Conservation (phyloP, 345 rosid genomes). For the Populus pruinosa region DNA sequence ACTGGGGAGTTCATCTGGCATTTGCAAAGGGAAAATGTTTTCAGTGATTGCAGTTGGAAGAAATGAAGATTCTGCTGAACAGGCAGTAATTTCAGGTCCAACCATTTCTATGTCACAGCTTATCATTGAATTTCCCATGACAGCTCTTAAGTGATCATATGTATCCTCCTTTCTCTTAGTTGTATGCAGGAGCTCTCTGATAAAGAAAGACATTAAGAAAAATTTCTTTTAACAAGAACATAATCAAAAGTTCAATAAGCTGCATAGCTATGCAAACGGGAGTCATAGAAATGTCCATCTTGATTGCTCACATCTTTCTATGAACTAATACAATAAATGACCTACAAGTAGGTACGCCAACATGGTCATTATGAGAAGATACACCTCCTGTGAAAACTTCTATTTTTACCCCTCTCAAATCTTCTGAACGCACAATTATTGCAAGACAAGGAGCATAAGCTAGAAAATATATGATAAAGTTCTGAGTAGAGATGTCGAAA, state of each 20-base stretch:
- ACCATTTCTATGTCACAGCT: conserved; percentile 79
- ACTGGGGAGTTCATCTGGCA: conserved; percentile 35
- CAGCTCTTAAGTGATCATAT: conserved; percentile 36
- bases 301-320: neutral
- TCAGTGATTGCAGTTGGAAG: conserved; percentile 63
- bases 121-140: conserved; percentile 54
- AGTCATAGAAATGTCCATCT: neutral
- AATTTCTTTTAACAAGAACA: neutral
- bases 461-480: neutral
- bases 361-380: neutral
- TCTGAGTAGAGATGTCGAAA: neutral
- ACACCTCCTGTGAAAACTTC: neutral
- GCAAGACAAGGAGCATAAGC: neutral
- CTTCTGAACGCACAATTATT: neutral
- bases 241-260: neutral
- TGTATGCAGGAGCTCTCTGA: conserved; percentile 83
- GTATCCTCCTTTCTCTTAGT: conserved; percentile 64
- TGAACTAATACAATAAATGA: neutral
- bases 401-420: neutral
- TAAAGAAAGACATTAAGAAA: conserved; percentile 7
- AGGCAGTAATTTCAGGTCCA: conserved; percentile 61
- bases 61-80: conserved; percentile 59
- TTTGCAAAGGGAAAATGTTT: conserved; percentile 44
- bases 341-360: neutral
- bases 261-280: neutral